phyloP scores from a whole-genome alignment of 495 filamentous ascomycete genomes.

The Letharia lupina region DNA sequence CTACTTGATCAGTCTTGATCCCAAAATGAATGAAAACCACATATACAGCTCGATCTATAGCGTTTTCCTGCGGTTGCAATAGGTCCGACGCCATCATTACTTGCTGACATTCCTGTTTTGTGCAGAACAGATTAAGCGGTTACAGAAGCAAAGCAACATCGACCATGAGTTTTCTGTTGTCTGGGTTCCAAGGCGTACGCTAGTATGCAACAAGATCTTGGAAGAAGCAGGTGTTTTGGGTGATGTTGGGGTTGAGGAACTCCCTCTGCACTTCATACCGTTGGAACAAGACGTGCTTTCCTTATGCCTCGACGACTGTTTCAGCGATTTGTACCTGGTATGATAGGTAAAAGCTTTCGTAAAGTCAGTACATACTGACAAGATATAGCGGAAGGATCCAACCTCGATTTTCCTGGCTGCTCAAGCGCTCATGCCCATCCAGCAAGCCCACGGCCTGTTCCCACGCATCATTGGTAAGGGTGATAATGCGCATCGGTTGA shows the following conservation, averaged over 20 bases:
- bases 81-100: conserved; percentile 46
- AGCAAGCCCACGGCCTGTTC: conserved; percentile 86
- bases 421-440: conserved; percentile 89
- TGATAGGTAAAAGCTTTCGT: conserved; percentile 16
- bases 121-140: conserved; percentile 81
- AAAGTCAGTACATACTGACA: conserved; percentile 22
- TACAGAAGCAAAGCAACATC: conserved; percentile 73
- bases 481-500: conserved; percentile 79
- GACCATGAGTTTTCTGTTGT: conserved; percentile 94
- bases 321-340: conserved; percentile 78
- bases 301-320: conserved; percentile 78
- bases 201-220: conserved; percentile 83
- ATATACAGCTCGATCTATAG: conserved; percentile 30
- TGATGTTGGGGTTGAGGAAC: conserved; percentile 79
- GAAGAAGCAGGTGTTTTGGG: conserved; percentile 91
- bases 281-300: conserved; percentile 88
- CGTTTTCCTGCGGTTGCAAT: conserved; percentile 33
- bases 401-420: conserved; percentile 81
- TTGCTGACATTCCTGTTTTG: conserved; percentile 42
- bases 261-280: conserved; percentile 81
- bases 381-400: conserved; percentile 67
- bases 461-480: conserved; percentile 95
- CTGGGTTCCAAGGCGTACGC: conserved; percentile 84
- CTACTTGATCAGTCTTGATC: conserved; percentile 58
- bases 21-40: conserved; percentile 45